Evolutionary conservation across 2,329 filamentous ascomycete genomes (phyloP).

Genomic region (Magnaporthiopsis poae): DNA sequence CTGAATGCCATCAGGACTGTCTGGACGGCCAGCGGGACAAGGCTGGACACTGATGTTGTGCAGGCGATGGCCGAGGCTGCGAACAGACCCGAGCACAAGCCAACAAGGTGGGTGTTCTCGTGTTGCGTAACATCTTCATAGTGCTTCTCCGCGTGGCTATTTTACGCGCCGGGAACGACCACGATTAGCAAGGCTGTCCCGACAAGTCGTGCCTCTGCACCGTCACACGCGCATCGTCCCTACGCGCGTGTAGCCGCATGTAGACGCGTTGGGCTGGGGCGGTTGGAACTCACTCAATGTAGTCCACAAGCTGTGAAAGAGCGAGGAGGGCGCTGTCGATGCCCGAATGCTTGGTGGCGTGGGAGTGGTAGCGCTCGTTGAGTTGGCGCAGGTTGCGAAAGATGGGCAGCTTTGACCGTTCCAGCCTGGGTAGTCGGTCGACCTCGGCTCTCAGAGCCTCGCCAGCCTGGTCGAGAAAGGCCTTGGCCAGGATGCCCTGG

Average conservation of each 20-base stretch:
- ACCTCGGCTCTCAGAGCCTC: slow-evolving; percentile 52
- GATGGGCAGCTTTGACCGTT: slow-evolving; percentile 48
- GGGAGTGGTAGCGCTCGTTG: slow-evolving; percentile 53
- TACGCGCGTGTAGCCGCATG: not conserved
- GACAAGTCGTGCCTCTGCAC: not conserved
- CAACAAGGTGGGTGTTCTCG: slow-evolving; percentile 46
- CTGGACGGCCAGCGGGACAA: slow-evolving; percentile 54
- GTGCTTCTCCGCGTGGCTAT: slow-evolving; percentile 43
- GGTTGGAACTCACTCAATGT: slow-evolving; percentile 48
- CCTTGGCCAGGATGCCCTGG: slow-evolving; percentile 44
- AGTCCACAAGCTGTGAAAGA: slow-evolving; percentile 56
- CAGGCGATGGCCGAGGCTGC: slow-evolving; percentile 59
- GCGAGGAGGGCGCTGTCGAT: slow-evolving; percentile 57
- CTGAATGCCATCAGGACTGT: slow-evolving; percentile 58
- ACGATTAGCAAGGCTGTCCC: slow-evolving; percentile 18
- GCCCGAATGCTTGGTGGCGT: slow-evolving; percentile 47
- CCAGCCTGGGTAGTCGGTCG: slow-evolving; percentile 43
- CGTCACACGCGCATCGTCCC: no score
- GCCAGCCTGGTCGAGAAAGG: slow-evolving; percentile 50
- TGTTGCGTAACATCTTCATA: slow-evolving; percentile 41
- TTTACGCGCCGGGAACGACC: slow-evolving; percentile 1
- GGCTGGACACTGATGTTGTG: slow-evolving; percentile 49
- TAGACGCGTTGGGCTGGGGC: not conserved
- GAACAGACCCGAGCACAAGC: slow-evolving; percentile 60
- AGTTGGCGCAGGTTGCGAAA: slow-evolving; percentile 56